Evolutionary conservation across 2,329 filamentous ascomycete genomes (phyloP), one percentile per base, ranked within the genome.

Genomic region (Claviceps arundinis): DNA sequence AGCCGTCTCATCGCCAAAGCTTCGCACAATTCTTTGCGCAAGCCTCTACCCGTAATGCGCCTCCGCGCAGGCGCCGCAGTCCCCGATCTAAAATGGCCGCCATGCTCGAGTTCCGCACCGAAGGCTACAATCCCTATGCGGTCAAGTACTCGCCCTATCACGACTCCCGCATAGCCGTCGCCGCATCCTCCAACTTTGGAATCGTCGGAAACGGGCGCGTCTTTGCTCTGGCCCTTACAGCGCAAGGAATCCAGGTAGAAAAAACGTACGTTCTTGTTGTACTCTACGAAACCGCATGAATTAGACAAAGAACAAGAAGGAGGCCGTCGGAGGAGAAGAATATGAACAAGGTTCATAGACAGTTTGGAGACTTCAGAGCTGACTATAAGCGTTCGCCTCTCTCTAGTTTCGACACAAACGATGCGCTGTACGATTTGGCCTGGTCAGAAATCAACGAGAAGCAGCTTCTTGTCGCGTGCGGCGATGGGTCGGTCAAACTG

Each of bases 61-160:
- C 55, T 50, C 42, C 51, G 52, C 44, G 41, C 42, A 45, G 55
- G 47, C 50, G 43, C 48, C 45, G 54, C 34, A n/a, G 30, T 37
- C 24, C 37, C 22, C 42, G 43, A 30, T 17, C 19, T 11, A 59
- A 54, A 52, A 73, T 73, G 70, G 69, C 70, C 68, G 73, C 74
- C 65, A 96, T 97, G 89, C 84, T 97, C 61, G 89, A 96, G 71
- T 97, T 87, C 72, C 85, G 87, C 57, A 97, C 93, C 22, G 79
- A 88, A 65, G 93, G 93, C 62, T 97, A 82, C 77, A 95, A 97
- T 69, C 90, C 90, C 62, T 96, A 95, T 71, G 88, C 87, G 60
- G 89, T 96, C 69, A 95, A 96, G 71, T 98, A 97, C 76, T 97
- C 91, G 52, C 93, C 93, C 6, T 98, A 96, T 74, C 95, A 94